Conservation (phyloP, 345 rosid genomes). For the Eucalyptus pauciflora region DNA sequence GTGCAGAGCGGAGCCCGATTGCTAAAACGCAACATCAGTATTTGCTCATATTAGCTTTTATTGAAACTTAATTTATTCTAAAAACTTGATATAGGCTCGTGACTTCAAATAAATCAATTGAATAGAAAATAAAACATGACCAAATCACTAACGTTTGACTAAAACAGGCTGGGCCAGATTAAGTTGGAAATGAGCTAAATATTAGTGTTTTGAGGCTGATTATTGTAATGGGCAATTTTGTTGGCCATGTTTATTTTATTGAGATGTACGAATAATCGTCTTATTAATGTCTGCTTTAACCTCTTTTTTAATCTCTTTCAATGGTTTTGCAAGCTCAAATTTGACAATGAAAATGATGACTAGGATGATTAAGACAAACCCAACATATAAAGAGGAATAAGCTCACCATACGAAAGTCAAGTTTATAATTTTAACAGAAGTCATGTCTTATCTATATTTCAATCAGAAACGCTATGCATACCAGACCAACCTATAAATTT, state of each 20-base stretch:
- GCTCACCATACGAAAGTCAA: too few relatives aligned
- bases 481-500: too few relatives aligned
- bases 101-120: too few relatives aligned
- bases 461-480: too few relatives aligned
- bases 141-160: not conserved
- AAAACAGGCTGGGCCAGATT: not conserved
- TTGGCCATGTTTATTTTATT: not conserved
- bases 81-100: not conserved
- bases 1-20: not conserved
- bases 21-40: not conserved
- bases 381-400: not conserved
- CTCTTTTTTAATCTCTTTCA: too few relatives aligned
- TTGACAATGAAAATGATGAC: too few relatives aligned
- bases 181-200: not conserved
- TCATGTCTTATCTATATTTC: too few relatives aligned
- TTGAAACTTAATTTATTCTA: not conserved
- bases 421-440: too few relatives aligned
- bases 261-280: not conserved
- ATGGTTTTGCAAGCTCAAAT: too few relatives aligned
- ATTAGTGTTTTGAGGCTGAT: not conserved
- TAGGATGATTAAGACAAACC: not conserved
- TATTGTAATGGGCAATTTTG: not conserved
- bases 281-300: too few relatives aligned
- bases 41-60: not conserved
- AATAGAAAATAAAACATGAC: not conserved